phyloP scores from a whole-genome alignment of 768 basidiomycete species.

The Calocybe indica region DNA sequence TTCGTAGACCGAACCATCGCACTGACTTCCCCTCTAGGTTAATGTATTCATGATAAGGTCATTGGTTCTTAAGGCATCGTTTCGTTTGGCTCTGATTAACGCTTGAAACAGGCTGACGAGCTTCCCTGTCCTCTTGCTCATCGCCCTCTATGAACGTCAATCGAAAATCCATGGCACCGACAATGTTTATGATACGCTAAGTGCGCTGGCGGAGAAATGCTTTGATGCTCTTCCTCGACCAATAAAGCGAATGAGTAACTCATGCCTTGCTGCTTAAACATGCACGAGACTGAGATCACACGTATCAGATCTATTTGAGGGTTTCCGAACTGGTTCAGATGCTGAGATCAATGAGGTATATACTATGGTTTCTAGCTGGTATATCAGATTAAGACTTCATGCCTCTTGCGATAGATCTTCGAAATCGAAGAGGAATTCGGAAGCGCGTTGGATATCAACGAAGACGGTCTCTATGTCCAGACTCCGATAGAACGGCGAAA shows the following conservation, averaged over 20 bases:
- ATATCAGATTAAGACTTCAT: not conserved
- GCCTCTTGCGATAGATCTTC: constrained; percentile 48
- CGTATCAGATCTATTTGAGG: constrained; percentile 67
- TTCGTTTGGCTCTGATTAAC: no score
- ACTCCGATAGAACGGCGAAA: constrained; percentile 14
- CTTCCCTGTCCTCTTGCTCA: constrained; percentile 75
- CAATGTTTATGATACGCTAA: constrained; percentile 69
- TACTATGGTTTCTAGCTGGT: not conserved
- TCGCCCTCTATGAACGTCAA: constrained; percentile 85
- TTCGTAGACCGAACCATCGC: not conserved
- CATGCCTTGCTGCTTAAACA: not conserved
- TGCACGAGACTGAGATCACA: no score
- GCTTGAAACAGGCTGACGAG: constrained; percentile 54
- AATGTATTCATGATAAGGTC: constrained; percentile 87
- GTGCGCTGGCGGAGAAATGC: constrained; percentile 59
- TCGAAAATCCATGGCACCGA: constrained; percentile 60
- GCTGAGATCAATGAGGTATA: constrained; percentile 72
- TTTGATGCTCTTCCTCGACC: constrained; percentile 73
- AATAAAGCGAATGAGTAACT: constrained; percentile 67
- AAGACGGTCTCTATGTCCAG: constrained; percentile 19
- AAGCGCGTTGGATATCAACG: constrained; percentile 50
- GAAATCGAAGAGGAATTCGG: constrained; percentile 68
- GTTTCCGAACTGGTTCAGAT: constrained; percentile 56
- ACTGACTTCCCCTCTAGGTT: constrained; percentile 36
- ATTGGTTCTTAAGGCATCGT: not conserved